These are phyloP conservation scores for Phaeophleospora eucalypticola DNA, from an alignment of 2,329 filamentous ascomycete genomes.

Conservation along the genomic window DNA sequence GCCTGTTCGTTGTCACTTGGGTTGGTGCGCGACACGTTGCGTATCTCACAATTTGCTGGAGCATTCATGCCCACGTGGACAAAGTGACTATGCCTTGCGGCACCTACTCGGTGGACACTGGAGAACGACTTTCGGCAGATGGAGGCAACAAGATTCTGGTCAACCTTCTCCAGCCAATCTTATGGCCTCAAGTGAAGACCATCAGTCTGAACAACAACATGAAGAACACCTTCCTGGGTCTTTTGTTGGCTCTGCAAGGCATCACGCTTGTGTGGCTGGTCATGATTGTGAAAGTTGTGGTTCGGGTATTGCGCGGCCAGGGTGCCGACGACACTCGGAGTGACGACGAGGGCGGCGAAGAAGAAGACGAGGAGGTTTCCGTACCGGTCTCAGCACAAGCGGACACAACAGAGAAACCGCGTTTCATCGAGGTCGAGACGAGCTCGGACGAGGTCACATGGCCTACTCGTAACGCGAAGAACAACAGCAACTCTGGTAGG, in stretches of 20 bases:
- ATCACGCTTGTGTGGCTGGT: slow-evolving; percentile 84
- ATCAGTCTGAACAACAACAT: slow-evolving; percentile 77
- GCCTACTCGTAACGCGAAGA: slow-evolving; percentile 23
- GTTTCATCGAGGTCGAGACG: slow-evolving; percentile 63
- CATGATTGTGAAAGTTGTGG: slow-evolving; percentile 80
- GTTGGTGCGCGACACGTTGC: slow-evolving; percentile 75
- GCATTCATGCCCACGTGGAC: slow-evolving; percentile 66
- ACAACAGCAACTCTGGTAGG: slow-evolving; percentile 24
- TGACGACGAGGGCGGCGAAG: slow-evolving; percentile 74
- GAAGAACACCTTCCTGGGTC: slow-evolving; percentile 70
- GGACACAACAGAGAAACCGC: slow-evolving; percentile 23
- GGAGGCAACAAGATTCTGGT: slow-evolving; percentile 42
- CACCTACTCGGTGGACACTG: slow-evolving; percentile 62
- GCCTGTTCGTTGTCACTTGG: slow-evolving; percentile 81
- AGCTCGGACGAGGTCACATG: slow-evolving; percentile 61
- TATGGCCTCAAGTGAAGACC: slow-evolving; percentile 59
- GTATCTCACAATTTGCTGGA: slow-evolving; percentile 78
- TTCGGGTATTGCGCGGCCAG: slow-evolving; percentile 71
- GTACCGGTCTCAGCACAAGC: slow-evolving; percentile 11
- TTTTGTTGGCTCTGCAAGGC: slow-evolving; percentile 72
- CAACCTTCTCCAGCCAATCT: slow-evolving; percentile 71
- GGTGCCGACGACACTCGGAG: slow-evolving; percentile 82
- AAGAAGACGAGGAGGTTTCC: slow-evolving; percentile 38
- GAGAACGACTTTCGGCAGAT: slow-evolving; percentile 50
- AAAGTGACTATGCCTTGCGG: slow-evolving; percentile 57